Conservation (phyloP, 1,284 basidiomycete genomes). For the Irpex sp. region DNA sequence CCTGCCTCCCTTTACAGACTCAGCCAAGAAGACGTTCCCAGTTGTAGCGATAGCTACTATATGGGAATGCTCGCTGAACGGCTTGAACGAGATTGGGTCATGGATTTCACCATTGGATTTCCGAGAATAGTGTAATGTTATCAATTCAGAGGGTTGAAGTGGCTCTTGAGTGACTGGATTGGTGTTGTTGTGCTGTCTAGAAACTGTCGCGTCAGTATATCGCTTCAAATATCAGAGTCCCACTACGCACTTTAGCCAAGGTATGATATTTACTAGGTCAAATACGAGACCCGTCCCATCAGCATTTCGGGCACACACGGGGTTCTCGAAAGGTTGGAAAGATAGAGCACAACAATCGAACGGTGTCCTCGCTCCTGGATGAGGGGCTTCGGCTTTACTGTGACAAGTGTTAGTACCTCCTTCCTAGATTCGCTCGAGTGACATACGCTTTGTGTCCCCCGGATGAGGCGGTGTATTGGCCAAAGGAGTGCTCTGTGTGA, state of each 20-base stretch:
- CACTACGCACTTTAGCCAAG: conserved; percentile 82
- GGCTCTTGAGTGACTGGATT: conserved; percentile 88
- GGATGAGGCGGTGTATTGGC: conserved; percentile 73
- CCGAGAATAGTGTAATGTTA: conserved; percentile 85
- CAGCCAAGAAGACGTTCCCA: conserved; percentile 88
- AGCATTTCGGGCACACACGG: conserved; percentile 80
- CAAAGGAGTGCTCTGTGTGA: conserved; percentile 77
- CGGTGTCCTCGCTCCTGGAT: conserved; percentile 63
- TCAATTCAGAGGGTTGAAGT: conserved; percentile 75
- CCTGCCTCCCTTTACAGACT: conserved; percentile 84
- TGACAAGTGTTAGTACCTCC: neutral
- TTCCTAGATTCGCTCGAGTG: conserved; percentile 1
- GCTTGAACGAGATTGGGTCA: conserved; percentile 92
- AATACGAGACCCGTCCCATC: conserved; percentile 83
- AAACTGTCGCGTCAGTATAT: neutral
- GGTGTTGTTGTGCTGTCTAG: conserved; percentile 69
- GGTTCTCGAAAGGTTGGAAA: conserved; percentile 87
- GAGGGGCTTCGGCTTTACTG: conserved; percentile 65
- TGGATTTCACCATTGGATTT: conserved; percentile 80
- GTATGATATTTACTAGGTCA: conserved; percentile 87
- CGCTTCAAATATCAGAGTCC: neutral
- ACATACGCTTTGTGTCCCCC: conserved; percentile 68
- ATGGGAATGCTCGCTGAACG: conserved; percentile 88
- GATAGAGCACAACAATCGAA: conserved; percentile 93
- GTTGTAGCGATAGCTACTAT: conserved; percentile 88